Conservation (phyloP, 371 early-diverging fungal species). For the Batkoa obscura region DNA sequence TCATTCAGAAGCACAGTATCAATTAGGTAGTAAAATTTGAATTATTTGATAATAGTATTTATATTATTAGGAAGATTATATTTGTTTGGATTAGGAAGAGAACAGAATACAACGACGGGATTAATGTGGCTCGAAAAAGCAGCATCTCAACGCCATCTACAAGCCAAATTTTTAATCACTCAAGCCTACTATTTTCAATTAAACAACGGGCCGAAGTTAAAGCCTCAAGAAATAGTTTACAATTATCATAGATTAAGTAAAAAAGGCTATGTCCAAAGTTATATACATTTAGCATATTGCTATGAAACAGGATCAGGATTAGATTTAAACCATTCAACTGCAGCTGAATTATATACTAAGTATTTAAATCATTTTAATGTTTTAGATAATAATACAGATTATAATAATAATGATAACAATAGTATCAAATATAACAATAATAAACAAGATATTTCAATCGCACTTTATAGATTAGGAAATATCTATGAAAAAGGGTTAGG, state of each 20-base stretch:
- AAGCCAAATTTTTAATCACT: conserved; percentile 21
- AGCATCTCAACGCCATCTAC: conserved; percentile 15
- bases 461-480: conserved; percentile 44
- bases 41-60: too few relatives aligned
- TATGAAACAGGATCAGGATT: conserved; percentile 62
- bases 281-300: conserved; percentile 52
- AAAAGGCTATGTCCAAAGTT: conserved; percentile 18
- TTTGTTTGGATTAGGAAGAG: not conserved
- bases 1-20: not conserved
- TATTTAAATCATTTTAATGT: conserved; percentile 8
- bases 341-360: conserved; percentile 42
- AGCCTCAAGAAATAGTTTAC: not conserved
- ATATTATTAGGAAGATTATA: not conserved
- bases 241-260: not conserved
- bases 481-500: conserved; percentile 62
- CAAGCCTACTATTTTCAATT: conserved; percentile 11
- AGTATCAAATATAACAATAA: too few relatives aligned
- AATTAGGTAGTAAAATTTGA: not conserved
- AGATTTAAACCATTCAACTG: conserved; percentile 23
- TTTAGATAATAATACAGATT: conserved; percentile 15
- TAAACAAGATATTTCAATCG: conserved; percentile 16
- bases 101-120: not conserved
- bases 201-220: not conserved
- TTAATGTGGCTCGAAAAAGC: conserved; percentile 8
- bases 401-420: conserved; percentile 16